Conservation (phyloP, 768 basidiomycete species). For the Piloderma croceum region DNA sequence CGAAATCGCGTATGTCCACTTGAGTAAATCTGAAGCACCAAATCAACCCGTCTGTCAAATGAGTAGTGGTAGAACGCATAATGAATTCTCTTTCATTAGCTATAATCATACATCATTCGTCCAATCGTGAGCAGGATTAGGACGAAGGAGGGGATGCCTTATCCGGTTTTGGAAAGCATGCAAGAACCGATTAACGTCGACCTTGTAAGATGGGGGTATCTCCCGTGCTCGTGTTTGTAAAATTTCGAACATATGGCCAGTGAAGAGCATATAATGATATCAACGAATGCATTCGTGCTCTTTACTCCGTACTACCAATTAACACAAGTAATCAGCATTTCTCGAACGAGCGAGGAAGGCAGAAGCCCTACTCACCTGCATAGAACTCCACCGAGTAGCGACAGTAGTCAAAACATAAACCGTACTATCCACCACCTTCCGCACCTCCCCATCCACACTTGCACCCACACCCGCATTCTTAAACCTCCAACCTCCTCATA, state of each 20-base stretch:
- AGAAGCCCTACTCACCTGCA: conserved; percentile 48
- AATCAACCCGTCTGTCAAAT: conserved; percentile 75
- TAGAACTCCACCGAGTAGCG: conserved; percentile 83
- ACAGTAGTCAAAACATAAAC: conserved; percentile 92
- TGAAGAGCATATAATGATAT: conserved; percentile 96
- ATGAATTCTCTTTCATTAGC: conserved; percentile 90
- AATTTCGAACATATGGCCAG: conserved; percentile 84
- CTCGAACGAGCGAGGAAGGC: background rate
- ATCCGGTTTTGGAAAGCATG: conserved; percentile 96
- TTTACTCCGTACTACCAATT: conserved; percentile 78
- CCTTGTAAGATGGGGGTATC: conserved; percentile 87
- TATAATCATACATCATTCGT: conserved; percentile 22
- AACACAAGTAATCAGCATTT: conserved; percentile 5
- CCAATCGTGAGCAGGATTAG: background rate
- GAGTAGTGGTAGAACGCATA: conserved; percentile 87
- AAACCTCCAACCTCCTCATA: conserved; percentile 61
- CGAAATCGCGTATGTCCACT: conserved; percentile 80
- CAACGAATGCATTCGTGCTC: conserved; percentile 84
- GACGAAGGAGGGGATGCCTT: conserved; percentile 11
- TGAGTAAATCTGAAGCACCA: conserved; percentile 77
- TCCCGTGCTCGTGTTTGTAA: conserved; percentile 60
- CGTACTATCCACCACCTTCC: conserved; percentile 92
- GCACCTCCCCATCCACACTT: conserved; percentile 53
- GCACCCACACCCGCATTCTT: no score
- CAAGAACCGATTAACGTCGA: conserved; percentile 93